Evolutionary conservation across 2,329 filamentous ascomycete genomes (phyloP).

Genomic region (Phoma sp.): DNA sequence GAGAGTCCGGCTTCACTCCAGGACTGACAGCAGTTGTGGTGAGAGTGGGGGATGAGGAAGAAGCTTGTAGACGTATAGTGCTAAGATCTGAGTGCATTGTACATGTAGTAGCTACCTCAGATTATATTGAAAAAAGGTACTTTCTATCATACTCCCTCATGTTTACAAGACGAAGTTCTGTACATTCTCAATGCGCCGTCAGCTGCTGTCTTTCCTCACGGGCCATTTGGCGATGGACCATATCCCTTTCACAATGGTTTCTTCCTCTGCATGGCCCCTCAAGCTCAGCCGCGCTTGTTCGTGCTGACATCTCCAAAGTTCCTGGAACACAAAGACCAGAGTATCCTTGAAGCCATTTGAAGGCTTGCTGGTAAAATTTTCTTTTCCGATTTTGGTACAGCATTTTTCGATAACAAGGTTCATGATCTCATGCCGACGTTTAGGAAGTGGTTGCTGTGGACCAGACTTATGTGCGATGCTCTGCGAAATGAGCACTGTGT

Average conservation of each 20-base stretch:
- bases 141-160: too few species aligned
- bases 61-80: too few species aligned
- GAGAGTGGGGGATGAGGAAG: too few species aligned
- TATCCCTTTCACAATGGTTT: conserved; percentile 52
- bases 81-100: too few species aligned
- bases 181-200: not conserved
- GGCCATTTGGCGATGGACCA: conserved; percentile 42
- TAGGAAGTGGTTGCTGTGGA: conserved; percentile 17
- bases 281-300: conserved; percentile 34
- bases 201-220: conserved; percentile 1
- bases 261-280: conserved; percentile 35
- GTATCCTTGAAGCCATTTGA: conserved; percentile 33
- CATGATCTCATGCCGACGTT: conserved; percentile 30
- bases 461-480: conserved; percentile 28
- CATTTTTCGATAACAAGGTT: conserved; percentile 37
- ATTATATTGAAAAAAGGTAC: too few species aligned
- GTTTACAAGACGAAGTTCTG: not conserved
- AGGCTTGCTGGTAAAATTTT: conserved; percentile 24
- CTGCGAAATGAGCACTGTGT: conserved; percentile 42
- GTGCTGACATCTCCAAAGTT: conserved; percentile 33
- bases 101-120: too few species aligned
- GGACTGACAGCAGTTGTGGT: too few species aligned
- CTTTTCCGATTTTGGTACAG: conserved; percentile 31
- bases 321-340: conserved; percentile 34
- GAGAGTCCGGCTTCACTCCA: too few species aligned